Evolutionary conservation across 1,139 yeast genomes (phyloP).

Genomic region (Geotrichum carabidarum): DNA sequence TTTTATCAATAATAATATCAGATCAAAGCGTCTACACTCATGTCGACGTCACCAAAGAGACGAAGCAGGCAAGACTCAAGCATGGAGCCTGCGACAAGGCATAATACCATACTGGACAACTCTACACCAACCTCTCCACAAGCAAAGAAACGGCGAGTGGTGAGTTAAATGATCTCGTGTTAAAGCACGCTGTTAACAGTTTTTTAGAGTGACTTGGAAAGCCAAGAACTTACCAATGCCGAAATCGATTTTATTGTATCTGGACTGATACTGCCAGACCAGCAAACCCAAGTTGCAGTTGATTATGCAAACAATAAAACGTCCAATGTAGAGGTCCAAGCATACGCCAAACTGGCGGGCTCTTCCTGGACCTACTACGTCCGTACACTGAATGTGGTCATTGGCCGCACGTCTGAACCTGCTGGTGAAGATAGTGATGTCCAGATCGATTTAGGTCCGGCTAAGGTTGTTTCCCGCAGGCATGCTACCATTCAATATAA

Average conservation of each 20-base stretch:
- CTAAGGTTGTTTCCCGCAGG: slow-evolving; percentile 85
- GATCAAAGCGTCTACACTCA: neutral
- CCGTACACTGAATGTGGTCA: slow-evolving; percentile 66
- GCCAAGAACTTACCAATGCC: slow-evolving; percentile 26
- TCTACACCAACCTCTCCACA: neutral
- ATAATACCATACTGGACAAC: neutral
- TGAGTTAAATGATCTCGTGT: neutral
- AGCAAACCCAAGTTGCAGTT: slow-evolving; percentile 42
- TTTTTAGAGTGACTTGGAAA: slow-evolving; percentile 1
- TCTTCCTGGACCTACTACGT: slow-evolving; percentile 90
- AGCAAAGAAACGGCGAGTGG: slow-evolving; percentile 5
- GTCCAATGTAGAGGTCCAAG: slow-evolving; percentile 81
- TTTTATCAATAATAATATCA: no score
- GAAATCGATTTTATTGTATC: slow-evolving; percentile 46
- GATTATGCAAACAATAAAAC: slow-evolving; percentile 63
- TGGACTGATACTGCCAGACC: slow-evolving; percentile 44
- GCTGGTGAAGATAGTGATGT: slow-evolving; percentile 41
- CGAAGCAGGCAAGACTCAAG: neutral
- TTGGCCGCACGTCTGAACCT: slow-evolving; percentile 77
- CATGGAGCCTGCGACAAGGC: slow-evolving; percentile 2
- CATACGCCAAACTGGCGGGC: slow-evolving; percentile 95
- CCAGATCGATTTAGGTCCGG: slow-evolving; percentile 92
- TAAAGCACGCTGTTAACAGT: no score
- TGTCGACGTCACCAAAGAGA: slow-evolving; percentile 8
- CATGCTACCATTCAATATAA: slow-evolving; percentile 85